Conservation (phyloP, 2,329 filamentous ascomycete species). For the Pestalotiopsis sp. region DNA sequence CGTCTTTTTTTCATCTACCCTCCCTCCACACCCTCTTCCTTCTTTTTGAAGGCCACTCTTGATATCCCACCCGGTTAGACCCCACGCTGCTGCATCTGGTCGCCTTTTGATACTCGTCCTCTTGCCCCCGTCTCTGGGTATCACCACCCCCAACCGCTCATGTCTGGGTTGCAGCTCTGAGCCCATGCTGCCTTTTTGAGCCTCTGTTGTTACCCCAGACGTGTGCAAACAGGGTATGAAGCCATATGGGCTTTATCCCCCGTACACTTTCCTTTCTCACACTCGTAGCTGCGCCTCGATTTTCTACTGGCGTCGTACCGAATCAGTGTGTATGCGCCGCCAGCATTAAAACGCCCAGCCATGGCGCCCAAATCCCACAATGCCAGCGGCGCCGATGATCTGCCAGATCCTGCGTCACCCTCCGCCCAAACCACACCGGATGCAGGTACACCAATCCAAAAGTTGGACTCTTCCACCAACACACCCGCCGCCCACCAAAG, state of each 20-base stretch:
- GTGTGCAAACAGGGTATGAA: slow-evolving; percentile 25
- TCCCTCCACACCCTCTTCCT: slow-evolving; percentile 1
- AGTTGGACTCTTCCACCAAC: slow-evolving; percentile 31
- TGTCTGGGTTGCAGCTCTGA: slow-evolving; percentile 13
- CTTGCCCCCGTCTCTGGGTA: not conserved
- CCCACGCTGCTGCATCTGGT: not conserved
- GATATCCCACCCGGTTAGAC: not conserved
- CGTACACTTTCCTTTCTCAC: slow-evolving; percentile 18
- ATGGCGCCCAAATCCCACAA: slow-evolving; percentile 35
- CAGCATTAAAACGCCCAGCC: slow-evolving; percentile 33
- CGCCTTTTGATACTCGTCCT: not conserved
- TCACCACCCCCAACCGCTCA: slow-evolving; percentile 9
- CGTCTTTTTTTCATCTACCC: slow-evolving; percentile 14
- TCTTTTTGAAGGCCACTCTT: slow-evolving; percentile 16
- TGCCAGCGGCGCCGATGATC: slow-evolving; percentile 33
- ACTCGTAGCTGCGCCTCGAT: slow-evolving; percentile 26
- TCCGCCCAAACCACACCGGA: slow-evolving; percentile 31
- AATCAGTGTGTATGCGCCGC: slow-evolving; percentile 35
- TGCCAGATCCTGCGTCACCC: slow-evolving; percentile 37
- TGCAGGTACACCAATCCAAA: slow-evolving; percentile 30
- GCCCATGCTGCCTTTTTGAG: slow-evolving; percentile 23
- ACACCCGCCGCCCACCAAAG: slow-evolving; percentile 24
- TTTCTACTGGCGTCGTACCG: slow-evolving; percentile 30
- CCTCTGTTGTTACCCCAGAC: slow-evolving; percentile 22
- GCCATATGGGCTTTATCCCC: slow-evolving; percentile 30